Conservation (phyloP, 345 rosid species). For the Excoecaria cochinchinensis region DNA sequence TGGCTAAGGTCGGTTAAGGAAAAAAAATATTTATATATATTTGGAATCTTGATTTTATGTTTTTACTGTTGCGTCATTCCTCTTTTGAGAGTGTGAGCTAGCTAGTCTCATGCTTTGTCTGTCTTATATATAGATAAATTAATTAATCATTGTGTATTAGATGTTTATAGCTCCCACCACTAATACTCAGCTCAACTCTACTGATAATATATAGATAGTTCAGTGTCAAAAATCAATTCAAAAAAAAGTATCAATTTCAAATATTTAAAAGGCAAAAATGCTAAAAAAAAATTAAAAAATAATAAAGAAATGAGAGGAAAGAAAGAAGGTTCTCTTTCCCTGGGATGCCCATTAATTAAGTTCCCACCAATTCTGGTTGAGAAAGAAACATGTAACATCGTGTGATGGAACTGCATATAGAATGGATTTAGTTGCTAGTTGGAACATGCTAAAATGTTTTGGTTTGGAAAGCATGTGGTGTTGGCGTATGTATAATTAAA, state of each 20-base stretch:
- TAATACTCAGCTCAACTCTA: too few species aligned
- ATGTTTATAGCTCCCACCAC: background rate
- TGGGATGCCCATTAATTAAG: conserved; percentile 19
- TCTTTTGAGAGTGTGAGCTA: background rate
- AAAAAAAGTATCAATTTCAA: too few species aligned
- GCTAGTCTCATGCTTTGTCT: conserved; percentile 2
- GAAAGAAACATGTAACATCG: conserved; percentile 5
- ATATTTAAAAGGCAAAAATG: too few species aligned
- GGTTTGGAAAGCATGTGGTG: too few species aligned
- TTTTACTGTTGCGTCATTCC: conserved; percentile 31
- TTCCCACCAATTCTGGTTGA: conserved; percentile 20
- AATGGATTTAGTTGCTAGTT: background rate
- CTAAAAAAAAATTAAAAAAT: too few species aligned
- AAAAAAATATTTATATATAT: background rate
- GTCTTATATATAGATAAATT: background rate
- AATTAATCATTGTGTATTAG: background rate
- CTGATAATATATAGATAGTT: background rate
- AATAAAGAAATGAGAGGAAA: too few species aligned
- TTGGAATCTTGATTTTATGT: conserved; percentile 3
- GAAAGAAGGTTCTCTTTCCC: conserved; percentile 16
- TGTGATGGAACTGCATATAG: background rate
- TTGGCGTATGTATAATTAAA: too few species aligned
- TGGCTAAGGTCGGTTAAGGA: background rate
- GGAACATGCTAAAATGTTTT: too few species aligned
- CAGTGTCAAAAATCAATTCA: background rate